These are phyloP conservation scores for Corynascus novoguineensis DNA, from an alignment of 495 filamentous ascomycete genomes.

Conservation along the genomic window DNA sequence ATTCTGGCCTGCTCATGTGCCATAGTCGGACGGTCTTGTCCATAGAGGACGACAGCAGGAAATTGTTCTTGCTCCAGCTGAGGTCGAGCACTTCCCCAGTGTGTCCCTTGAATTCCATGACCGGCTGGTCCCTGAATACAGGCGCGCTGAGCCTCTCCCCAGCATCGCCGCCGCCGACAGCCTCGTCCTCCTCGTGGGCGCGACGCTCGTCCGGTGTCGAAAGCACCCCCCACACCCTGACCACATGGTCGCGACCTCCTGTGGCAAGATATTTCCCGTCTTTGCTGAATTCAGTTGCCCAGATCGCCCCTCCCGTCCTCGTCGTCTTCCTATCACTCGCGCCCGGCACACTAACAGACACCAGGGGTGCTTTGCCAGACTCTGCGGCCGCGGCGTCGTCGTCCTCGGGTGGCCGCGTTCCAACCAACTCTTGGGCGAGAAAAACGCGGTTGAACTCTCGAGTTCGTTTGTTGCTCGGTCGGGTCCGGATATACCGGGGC, in stretches of 20 bases:
- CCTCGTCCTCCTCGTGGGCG: slow-evolving; percentile 64
- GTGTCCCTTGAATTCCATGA: slow-evolving; percentile 78
- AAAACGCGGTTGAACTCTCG: slow-evolving; percentile 84
- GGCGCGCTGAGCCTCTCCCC: slow-evolving; percentile 73
- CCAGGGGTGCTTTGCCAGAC: slow-evolving; percentile 26
- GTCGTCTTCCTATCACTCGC: slow-evolving; percentile 31
- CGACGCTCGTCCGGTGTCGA: slow-evolving; percentile 72
- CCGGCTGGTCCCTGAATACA: slow-evolving; percentile 75
- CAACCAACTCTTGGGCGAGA: slow-evolving; percentile 78
- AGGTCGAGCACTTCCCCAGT: slow-evolving; percentile 82
- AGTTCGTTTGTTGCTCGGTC: slow-evolving; percentile 72
- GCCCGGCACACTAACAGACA: slow-evolving; percentile 37
- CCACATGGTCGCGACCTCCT: slow-evolving; percentile 77
- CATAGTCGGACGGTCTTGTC: slow-evolving; percentile 96
- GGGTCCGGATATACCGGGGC: slow-evolving; percentile 83
- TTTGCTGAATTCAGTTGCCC: slow-evolving; percentile 88
- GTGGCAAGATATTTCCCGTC: slow-evolving; percentile 90
- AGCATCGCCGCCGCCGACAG: slow-evolving; percentile 42
- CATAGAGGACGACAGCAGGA: slow-evolving; percentile 93
- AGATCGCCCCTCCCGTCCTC: slow-evolving; percentile 59
- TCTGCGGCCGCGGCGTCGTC: slow-evolving; percentile 4
- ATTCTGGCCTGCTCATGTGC: slow-evolving; percentile 82
- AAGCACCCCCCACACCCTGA: slow-evolving; percentile 88
- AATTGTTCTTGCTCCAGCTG: slow-evolving; percentile 99
- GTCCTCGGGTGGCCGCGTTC: slow-evolving; percentile 31